These are phyloP conservation scores for Aspergillus floridensis DNA, from an alignment of 2,329 filamentous ascomycete species.

Conservation along the genomic window DNA sequence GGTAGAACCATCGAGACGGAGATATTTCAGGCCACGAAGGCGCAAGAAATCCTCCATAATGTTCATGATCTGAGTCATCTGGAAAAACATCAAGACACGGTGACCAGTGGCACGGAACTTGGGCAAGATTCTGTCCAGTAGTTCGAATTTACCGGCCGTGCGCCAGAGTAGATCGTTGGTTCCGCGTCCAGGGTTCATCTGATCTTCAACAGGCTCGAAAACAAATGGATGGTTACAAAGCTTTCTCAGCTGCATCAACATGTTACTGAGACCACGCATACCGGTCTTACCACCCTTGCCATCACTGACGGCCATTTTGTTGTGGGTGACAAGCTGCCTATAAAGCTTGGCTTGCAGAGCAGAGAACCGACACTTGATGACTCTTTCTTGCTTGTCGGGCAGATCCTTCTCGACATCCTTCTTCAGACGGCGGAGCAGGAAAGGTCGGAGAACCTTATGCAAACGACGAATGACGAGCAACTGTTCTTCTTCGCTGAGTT, in stretches of 20 bases:
- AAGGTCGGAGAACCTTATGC: constrained; percentile 95
- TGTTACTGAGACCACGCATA: constrained; percentile 94
- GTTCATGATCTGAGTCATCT: constrained; percentile 99
- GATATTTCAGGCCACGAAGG: constrained; percentile 75
- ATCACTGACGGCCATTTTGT: constrained; percentile 90
- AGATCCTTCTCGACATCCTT: constrained; percentile 99
- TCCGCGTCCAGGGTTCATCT: constrained; percentile 86
- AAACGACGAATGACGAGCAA: constrained; percentile 96
- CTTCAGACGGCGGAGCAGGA: constrained; percentile 96
- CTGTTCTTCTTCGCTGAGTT: constrained; percentile 98
- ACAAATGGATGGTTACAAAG: constrained; percentile 99
- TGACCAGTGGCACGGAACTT: constrained; percentile 91
- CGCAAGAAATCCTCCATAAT: constrained; percentile 99
- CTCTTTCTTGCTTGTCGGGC: constrained; percentile 97
- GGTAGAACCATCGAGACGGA: constrained; percentile 92
- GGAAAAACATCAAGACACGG: constrained; percentile 99
- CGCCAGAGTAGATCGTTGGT: constrained; percentile 96
- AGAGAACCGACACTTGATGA: constrained; percentile 99
- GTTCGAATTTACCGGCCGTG: constrained; percentile 93
- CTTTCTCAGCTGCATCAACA: constrained; percentile 99
- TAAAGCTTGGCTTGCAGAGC: constrained; percentile 89
- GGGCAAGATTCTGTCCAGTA: constrained; percentile 85
- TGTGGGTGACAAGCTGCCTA: constrained; percentile 95
- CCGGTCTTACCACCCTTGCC: constrained; percentile 93
- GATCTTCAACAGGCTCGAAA: constrained; percentile 95